phyloP scores from a whole-genome alignment of 176 grass and related monocot genomes.

The Hordeum marinum region DNA sequence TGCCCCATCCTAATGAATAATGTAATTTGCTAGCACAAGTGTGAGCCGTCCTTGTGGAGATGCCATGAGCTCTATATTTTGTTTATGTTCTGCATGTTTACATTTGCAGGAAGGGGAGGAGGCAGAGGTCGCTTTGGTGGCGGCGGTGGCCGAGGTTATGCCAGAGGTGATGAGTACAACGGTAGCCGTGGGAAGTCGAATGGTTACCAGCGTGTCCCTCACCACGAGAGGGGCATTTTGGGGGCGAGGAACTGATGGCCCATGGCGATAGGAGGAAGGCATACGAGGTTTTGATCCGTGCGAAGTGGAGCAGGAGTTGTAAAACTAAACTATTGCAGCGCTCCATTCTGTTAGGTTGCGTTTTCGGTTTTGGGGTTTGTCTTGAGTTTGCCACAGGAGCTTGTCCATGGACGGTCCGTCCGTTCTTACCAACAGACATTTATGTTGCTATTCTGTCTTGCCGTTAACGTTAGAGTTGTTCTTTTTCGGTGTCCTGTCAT shows the following conservation, averaged over 20 bases:
- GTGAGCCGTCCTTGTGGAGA: background rate
- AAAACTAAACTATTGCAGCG: constrained; percentile 18
- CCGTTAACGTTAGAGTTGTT: background rate
- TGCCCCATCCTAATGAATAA: background rate
- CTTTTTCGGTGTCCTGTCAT: background rate
- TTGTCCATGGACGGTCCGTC: constrained; percentile 21
- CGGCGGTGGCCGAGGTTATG: constrained; percentile 29
- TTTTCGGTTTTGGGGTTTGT: constrained; percentile 35
- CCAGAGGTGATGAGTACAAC: constrained; percentile 41
- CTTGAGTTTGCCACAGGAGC: constrained; percentile 10
- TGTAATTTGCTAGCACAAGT: background rate
- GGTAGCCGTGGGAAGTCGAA: constrained; percentile 44
- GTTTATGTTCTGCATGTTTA: background rate
- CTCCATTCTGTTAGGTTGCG: constrained; percentile 36
- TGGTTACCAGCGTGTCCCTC: constrained; percentile 34
- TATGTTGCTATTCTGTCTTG: constrained; percentile 16
- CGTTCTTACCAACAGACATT: constrained; percentile 6
- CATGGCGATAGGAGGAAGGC: background rate
- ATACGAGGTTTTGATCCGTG: constrained; percentile 43
- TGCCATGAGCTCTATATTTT: background rate
- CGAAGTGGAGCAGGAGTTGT: constrained; percentile 6
- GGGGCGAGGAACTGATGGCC: constrained; percentile 31
- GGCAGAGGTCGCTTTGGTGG: constrained; percentile 51
- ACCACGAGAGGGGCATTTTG: constrained; percentile 63
- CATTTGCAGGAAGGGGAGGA: constrained; percentile 53